These are phyloP conservation scores for Candida wancherniae DNA, from an alignment of 805 yeast genomes.

Conservation along the genomic window DNA sequence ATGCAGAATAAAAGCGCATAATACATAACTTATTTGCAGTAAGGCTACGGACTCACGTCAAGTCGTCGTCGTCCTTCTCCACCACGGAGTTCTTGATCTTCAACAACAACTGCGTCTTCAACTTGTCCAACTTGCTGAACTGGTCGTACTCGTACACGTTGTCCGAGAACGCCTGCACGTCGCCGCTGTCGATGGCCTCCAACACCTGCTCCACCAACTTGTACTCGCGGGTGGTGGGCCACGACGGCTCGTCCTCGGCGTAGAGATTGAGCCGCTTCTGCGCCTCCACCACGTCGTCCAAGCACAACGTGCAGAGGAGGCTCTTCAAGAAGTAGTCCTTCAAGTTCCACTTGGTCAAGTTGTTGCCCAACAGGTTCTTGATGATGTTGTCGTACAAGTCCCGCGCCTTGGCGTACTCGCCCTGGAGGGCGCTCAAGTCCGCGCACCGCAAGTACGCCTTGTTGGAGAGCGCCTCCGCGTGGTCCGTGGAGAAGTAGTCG, in stretches of 20 bases:
- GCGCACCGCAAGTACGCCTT: slow-evolving; percentile 89
- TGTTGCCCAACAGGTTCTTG: slow-evolving; percentile 66
- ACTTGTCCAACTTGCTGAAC: slow-evolving; percentile 80
- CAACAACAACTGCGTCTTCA: slow-evolving; percentile 80
- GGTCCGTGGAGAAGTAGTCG: slow-evolving; percentile 92
- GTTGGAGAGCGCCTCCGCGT: slow-evolving; percentile 84
- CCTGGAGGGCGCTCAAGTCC: slow-evolving; percentile 67
- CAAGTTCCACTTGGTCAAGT: slow-evolving; percentile 80
- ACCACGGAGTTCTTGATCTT: slow-evolving; percentile 73
- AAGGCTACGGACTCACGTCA: slow-evolving; percentile 16
- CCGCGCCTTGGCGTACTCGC: slow-evolving; percentile 72
- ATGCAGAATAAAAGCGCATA: background rate
- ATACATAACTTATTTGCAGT: background rate
- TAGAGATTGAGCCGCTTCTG: slow-evolving; percentile 63
- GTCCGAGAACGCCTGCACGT: slow-evolving; percentile 68
- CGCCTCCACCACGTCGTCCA: slow-evolving; percentile 84
- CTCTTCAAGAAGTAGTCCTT: slow-evolving; percentile 89
- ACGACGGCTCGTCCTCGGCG: slow-evolving; percentile 67
- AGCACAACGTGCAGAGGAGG: slow-evolving; percentile 76
- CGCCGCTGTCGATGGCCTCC: slow-evolving; percentile 75
- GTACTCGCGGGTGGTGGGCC: slow-evolving; percentile 71
- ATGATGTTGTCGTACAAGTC: slow-evolving; percentile 75
- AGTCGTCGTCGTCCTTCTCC: slow-evolving; percentile 66
- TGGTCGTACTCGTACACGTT: slow-evolving; percentile 81
- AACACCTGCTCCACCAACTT: slow-evolving; percentile 61